Percentiles rank a stretch among this genome's conserved stretches.
Conservation (phyloP, 2,329 filamentous ascomycete species). For the Colletotrichum spinosum region DNA sequence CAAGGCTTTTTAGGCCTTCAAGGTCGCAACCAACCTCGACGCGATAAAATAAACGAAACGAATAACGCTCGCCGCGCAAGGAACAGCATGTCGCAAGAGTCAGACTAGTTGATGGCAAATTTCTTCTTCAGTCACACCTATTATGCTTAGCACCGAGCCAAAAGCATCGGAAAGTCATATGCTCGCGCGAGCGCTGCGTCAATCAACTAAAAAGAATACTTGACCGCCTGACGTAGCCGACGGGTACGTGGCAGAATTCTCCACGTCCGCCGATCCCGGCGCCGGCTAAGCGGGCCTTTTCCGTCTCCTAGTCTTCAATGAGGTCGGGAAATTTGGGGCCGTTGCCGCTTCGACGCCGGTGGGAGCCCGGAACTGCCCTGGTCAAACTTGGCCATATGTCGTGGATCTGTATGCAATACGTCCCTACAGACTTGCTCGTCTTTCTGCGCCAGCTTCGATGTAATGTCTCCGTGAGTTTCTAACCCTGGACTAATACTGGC, state of each 20-base stretch:
- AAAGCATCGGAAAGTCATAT: not conserved
- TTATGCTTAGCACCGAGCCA: not conserved
- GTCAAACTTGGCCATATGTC: not conserved
- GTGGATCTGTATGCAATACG: not conserved
- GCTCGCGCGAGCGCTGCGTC: not conserved
- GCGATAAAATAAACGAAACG: slow-evolving; percentile 7
- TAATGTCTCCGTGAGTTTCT: too few species aligned
- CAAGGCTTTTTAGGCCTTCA: not conserved
- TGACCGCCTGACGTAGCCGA: not conserved
- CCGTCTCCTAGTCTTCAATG: not conserved
- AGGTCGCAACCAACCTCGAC: not conserved
- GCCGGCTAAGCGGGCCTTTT: slow-evolving; percentile 11
- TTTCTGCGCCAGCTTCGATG: not conserved
- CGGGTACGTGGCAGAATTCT: not conserved
- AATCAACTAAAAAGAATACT: too few species aligned
- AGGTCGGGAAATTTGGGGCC: slow-evolving; percentile 12
- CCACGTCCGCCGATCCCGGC: slow-evolving; percentile 26
- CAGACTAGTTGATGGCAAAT: not conserved
- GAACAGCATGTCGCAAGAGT: slow-evolving; percentile 3
- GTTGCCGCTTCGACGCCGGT: not conserved
- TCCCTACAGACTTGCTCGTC: not conserved
- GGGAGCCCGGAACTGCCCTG: too few species aligned
- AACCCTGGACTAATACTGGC: not conserved
- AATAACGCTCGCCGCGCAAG: slow-evolving; percentile 6
- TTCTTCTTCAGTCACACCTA: too few species aligned